Conservation (phyloP, 768 basidiomycete genomes). For the Hebeloma cylindrosporum region DNA sequence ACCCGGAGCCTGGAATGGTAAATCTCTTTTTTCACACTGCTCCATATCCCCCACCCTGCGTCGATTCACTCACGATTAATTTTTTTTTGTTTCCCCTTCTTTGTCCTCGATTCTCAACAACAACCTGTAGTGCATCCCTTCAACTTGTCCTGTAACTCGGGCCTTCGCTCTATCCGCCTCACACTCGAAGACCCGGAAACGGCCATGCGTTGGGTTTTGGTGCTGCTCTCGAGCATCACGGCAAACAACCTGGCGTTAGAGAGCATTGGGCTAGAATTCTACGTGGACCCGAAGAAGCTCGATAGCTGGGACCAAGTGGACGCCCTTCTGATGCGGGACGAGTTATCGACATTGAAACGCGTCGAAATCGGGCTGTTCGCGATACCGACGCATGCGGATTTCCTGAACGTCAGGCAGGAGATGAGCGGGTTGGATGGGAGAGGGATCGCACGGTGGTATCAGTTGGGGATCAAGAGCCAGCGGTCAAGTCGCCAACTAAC, state of each 20-base stretch:
- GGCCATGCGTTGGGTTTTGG: constrained; percentile 38
- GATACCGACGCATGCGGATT: constrained; percentile 32
- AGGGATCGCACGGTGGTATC: constrained; percentile 37
- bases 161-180: constrained; percentile 39
- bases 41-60: not conserved
- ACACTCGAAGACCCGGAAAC: constrained; percentile 40
- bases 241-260: constrained; percentile 23
- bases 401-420: constrained; percentile 31
- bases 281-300: constrained; percentile 37
- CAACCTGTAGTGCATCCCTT: constrained; percentile 34
- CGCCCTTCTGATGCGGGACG: constrained; percentile 32
- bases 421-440: constrained; percentile 28
- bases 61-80: constrained; percentile 12
- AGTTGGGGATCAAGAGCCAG: constrained; percentile 42
- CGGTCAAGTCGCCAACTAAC: constrained; percentile 36
- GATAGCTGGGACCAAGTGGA: constrained; percentile 36
- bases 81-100: not conserved
- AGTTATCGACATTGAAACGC: constrained; percentile 29
- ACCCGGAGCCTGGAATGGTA: constrained; percentile 42
- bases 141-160: constrained; percentile 34
- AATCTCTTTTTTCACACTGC: constrained; percentile 15
- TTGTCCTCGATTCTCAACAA: not conserved
- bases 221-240: constrained; percentile 32
- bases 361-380: constrained; percentile 45
- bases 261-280: constrained; percentile 41